Evolutionary conservation across 371 early-diverging fungal genomes (phyloP).

Genomic region (Syncephalastrum sp.): DNA sequence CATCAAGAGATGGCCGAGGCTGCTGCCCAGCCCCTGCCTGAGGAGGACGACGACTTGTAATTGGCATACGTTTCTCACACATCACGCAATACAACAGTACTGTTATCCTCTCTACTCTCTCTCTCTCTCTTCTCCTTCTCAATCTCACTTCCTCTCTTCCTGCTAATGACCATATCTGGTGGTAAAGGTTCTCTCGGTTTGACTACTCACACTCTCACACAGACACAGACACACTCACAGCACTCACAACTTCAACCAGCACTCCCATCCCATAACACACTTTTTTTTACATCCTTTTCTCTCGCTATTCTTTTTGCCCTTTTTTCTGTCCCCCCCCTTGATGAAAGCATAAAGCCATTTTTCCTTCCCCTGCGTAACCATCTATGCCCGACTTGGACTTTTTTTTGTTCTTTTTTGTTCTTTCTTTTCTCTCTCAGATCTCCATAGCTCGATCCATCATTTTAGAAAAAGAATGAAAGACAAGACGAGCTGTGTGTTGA

Average conservation of each 20-base stretch:
- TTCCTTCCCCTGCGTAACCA: neutral
- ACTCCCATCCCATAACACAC: too few relatives aligned
- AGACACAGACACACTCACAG: neutral
- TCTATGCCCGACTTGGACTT: neutral
- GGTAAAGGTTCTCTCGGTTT: too few relatives aligned
- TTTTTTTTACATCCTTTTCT: too few relatives aligned
- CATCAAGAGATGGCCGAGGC: constrained; percentile 74
- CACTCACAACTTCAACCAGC: too few relatives aligned
- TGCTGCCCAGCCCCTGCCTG: constrained; percentile 84
- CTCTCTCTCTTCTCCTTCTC: constrained; percentile 1
- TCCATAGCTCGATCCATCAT: too few relatives aligned
- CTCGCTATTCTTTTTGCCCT: too few relatives aligned
- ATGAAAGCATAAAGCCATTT: constrained; percentile 4
- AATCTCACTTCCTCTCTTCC: constrained; percentile 3
- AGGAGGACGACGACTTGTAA: constrained; percentile 81
- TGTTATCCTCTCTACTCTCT: neutral
- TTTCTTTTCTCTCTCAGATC: neutral
- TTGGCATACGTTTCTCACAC: constrained; percentile 8
- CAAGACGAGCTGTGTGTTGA: too few relatives aligned
- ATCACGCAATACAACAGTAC: constrained; percentile 1
- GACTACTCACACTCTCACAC: neutral
- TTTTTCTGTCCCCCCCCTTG: constrained; percentile 7
- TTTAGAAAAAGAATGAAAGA: too few relatives aligned
- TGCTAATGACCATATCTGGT: constrained; percentile 1
- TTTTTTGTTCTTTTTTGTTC: neutral